These are phyloP conservation scores for Dryadomyces sulphureus DNA, from an alignment of 2,329 filamentous ascomycete species.

Conservation along the genomic window DNA sequence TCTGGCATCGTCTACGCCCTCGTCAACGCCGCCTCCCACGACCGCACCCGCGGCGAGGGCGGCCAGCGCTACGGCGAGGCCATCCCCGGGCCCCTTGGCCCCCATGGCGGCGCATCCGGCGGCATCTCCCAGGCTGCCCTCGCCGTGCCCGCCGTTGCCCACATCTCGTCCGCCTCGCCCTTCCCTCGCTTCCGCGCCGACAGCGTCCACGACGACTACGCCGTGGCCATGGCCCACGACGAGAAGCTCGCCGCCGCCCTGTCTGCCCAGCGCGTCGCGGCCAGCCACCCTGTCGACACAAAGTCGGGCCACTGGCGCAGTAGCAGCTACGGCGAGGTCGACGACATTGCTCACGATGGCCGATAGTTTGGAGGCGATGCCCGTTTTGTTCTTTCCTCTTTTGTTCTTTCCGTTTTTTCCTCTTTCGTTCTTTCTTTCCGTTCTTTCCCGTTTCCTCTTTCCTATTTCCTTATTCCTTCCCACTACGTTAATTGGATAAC, in stretches of 20 bases:
- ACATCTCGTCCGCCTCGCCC: neutral
- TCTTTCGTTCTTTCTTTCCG: no score
- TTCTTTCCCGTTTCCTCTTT: neutral
- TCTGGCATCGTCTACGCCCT: conserved; percentile 56
- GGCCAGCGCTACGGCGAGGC: conserved; percentile 22
- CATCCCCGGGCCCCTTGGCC: neutral
- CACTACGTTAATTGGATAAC: neutral
- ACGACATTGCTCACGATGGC: conserved; percentile 15
- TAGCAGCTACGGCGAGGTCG: conserved; percentile 22
- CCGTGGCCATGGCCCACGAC: conserved; percentile 12
- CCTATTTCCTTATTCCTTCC: neutral
- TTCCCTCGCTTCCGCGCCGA: conserved; percentile 8
- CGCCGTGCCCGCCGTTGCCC: neutral
- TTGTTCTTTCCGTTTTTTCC: no score
- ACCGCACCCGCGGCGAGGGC: conserved; percentile 46
- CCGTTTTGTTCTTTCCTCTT: no score
- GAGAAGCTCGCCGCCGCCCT: conserved; percentile 13
- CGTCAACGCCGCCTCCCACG: conserved; percentile 42
- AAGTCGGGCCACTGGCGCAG: conserved; percentile 17
- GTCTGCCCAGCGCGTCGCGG: conserved; percentile 7
- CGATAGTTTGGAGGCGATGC: no score
- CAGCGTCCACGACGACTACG: conserved; percentile 7
- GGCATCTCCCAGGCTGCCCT: neutral
- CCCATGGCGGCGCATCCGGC: no score
- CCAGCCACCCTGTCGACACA: conserved; percentile 12